These are phyloP conservation scores for Rosa lucieae DNA, from an alignment of 306 rosid genomes.

Conservation along the genomic window DNA sequence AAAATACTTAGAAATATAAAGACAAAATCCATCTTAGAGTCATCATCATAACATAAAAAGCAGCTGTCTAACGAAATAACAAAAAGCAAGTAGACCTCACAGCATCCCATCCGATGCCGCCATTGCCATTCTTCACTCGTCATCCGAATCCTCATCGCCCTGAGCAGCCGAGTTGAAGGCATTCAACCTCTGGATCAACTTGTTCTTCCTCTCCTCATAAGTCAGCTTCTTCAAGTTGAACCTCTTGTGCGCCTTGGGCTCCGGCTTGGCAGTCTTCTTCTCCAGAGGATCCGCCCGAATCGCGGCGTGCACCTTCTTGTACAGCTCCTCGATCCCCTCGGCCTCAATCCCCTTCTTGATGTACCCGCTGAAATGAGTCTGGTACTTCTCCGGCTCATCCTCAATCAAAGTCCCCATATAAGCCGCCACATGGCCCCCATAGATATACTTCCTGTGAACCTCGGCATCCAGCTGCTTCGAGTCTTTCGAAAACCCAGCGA, in stretches of 20 bases:
- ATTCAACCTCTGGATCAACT: conserved; percentile 56
- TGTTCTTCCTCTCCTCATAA: conserved; percentile 72
- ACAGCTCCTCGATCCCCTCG: conserved; percentile 53
- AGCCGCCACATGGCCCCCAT: conserved; percentile 60
- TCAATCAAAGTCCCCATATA: conserved; percentile 57
- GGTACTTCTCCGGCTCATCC: conserved; percentile 77
- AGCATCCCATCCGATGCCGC: background rate
- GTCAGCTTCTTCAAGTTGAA: conserved; percentile 72
- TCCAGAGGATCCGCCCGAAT: conserved; percentile 56
- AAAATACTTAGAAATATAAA: background rate
- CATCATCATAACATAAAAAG: background rate
- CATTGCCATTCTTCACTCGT: conserved; percentile 23
- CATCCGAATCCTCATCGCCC: conserved; percentile 46
- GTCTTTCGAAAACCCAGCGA: conserved; percentile 63
- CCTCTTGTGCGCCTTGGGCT: conserved; percentile 56
- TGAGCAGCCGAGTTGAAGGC: conserved; percentile 57
- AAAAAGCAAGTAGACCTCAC: background rate
- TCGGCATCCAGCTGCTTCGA: conserved; percentile 59
- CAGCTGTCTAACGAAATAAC: background rate
- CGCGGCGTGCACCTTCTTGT: conserved; percentile 74
- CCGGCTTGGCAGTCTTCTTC: conserved; percentile 47
- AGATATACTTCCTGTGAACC: conserved; percentile 68
- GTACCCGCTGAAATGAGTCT: conserved; percentile 62
- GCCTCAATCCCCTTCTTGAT: conserved; percentile 54
- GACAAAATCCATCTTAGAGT: background rate